These are phyloP conservation scores for Pisolithus sp. DNA, from an alignment of 768 basidiomycete species.

Conservation along the genomic window DNA sequence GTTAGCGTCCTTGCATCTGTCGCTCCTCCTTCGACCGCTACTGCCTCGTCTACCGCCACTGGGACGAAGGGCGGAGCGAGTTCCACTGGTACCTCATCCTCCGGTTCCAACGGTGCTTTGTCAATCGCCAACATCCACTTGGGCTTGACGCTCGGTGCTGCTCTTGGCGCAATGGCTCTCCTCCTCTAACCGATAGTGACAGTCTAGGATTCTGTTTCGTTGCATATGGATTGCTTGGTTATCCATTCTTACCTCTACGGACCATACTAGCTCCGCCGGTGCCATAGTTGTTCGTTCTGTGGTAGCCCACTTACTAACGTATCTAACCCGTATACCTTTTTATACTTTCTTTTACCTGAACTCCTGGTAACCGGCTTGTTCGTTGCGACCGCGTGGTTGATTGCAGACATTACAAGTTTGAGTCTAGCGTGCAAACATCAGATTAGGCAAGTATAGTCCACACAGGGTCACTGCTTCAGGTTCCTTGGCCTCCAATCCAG, in stretches of 20 bases:
- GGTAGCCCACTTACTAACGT: not conserved
- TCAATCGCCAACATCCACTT: conserved; percentile 9
- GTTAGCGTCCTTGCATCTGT: conserved; percentile 41
- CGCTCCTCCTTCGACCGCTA: conserved; percentile 29
- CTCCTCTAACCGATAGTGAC: conserved; percentile 8
- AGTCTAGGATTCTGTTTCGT: not conserved
- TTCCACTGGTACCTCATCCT: conserved; percentile 10
- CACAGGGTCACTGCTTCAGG: not conserved
- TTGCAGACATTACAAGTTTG: not conserved
- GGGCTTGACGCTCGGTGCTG: conserved; percentile 8
- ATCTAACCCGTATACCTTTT: not conserved
- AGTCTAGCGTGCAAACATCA: not conserved
- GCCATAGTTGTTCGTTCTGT: not conserved
- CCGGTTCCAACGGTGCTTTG: conserved; percentile 7
- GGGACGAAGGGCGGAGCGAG: conserved; percentile 10
- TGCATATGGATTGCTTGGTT: conserved; percentile 7
- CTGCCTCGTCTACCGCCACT: conserved; percentile 12
- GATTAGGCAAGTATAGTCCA: not conserved
- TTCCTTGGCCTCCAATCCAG: conserved; percentile 19
- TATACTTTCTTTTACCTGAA: too few species aligned
- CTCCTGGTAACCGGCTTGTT: too few species aligned
- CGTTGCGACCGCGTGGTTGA: too few species aligned
- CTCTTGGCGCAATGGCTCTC: conserved; percentile 12
- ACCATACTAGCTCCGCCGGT: not conserved
- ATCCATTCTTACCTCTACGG: not conserved